These are phyloP conservation scores for Salix arbutifolia DNA, from an alignment of 345 rosid species.

Conservation along the genomic window DNA sequence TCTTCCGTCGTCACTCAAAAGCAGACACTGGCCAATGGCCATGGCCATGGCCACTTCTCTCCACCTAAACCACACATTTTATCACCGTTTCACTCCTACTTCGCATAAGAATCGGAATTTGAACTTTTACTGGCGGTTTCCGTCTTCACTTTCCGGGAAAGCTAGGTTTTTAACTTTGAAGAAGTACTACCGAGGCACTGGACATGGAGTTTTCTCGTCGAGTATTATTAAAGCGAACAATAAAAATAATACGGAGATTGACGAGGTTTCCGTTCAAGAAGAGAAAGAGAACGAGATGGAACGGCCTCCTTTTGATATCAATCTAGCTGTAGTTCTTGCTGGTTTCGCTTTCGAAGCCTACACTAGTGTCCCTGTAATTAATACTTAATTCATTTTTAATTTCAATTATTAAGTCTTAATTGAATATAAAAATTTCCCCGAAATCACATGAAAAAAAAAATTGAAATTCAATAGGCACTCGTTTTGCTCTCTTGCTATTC, in stretches of 20 bases:
- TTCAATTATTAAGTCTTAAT: not conserved
- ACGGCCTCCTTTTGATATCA: conserved; percentile 75
- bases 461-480: too few relatives aligned
- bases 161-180: conserved; percentile 13
- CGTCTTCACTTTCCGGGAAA: conserved; percentile 18
- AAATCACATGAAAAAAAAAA: too few relatives aligned
- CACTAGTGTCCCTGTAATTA: conserved; percentile 59
- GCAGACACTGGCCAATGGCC: not conserved
- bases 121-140: conserved; percentile 26
- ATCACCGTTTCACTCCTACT: conserved; percentile 16
- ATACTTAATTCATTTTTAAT: not conserved
- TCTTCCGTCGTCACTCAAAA: too few relatives aligned
- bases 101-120: conserved; percentile 8
- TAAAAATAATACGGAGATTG: conserved; percentile 27
- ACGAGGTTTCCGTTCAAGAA: conserved; percentile 15
- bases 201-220: conserved; percentile 19
- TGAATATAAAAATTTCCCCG: too few relatives aligned
- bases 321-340: conserved; percentile 88
- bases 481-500: not conserved
- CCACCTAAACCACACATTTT: not conserved
- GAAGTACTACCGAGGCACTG: conserved; percentile 4
- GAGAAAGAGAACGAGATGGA: conserved; percentile 26
- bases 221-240: conserved; percentile 26
- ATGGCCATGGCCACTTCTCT: not conserved
- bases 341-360: conserved; percentile 96